Conservation (phyloP, 1,284 basidiomycete genomes). For the Boletus holoroseus region DNA sequence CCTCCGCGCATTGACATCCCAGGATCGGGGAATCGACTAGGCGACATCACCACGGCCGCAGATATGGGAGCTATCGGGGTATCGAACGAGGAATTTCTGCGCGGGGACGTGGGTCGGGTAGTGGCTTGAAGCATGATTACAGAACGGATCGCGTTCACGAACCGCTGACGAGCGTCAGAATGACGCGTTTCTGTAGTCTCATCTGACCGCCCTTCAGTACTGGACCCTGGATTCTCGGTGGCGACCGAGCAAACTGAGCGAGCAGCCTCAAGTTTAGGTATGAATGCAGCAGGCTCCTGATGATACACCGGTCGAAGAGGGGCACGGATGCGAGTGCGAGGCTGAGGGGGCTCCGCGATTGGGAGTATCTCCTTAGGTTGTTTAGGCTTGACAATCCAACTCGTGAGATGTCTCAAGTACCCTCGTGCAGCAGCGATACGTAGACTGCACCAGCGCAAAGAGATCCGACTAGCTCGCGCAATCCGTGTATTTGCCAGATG, state of each 20-base stretch:
- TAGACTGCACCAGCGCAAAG: conserved; percentile 25
- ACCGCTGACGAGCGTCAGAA: conserved; percentile 35
- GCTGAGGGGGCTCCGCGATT: conserved; percentile 23
- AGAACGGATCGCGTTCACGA: conserved; percentile 42
- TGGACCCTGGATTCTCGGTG: conserved; percentile 29
- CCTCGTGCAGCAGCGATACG: conserved; percentile 25
- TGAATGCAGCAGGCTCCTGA: conserved; percentile 21
- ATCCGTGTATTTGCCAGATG: conserved; percentile 40
- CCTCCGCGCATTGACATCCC: conserved; percentile 45
- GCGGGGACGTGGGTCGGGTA: conserved; percentile 31
- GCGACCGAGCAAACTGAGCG: conserved; percentile 23
- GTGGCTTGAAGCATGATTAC: conserved; percentile 45
- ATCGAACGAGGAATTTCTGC: conserved; percentile 30
- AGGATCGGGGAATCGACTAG: conserved; percentile 36
- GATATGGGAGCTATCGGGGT: conserved; percentile 27
- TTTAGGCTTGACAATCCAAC: conserved; percentile 30
- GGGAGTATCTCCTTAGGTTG: conserved; percentile 25
- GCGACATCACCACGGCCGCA: conserved; percentile 28
- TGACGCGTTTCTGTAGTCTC: conserved; percentile 25
- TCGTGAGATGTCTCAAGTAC: conserved; percentile 22
- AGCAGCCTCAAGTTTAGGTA: conserved; percentile 19
- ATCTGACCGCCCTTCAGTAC: conserved; percentile 29
- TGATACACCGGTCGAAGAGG: conserved; percentile 18
- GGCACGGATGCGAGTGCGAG: conserved; percentile 18
- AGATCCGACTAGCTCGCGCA: conserved; percentile 27